Evolutionary conservation across 441 rosid species (phyloP).

Genomic region (Populus hybrid): DNA sequence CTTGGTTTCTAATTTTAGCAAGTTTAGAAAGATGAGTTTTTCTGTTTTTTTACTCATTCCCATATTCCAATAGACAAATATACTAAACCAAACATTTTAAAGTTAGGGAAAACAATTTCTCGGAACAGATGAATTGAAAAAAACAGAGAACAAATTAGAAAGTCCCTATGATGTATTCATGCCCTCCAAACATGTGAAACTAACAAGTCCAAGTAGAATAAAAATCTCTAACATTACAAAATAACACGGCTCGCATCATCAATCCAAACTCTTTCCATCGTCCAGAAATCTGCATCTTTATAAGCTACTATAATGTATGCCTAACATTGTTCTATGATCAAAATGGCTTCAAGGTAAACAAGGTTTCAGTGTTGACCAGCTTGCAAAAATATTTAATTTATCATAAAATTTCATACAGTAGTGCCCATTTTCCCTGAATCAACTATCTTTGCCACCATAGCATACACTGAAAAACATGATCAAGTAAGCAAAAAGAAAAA

Average conservation of each 20-base stretch:
- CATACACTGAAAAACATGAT: not conserved
- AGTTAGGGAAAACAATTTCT: not conserved
- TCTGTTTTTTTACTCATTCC: not conserved
- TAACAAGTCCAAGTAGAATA: not conserved
- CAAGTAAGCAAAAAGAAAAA: not conserved
- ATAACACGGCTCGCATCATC: no score
- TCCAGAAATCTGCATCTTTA: no score
- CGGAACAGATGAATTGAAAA: not conserved
- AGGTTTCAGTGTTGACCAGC: not conserved
- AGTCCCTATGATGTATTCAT: not conserved
- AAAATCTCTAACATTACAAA: no score
- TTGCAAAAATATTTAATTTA: not conserved
- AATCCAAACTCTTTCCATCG: no score
- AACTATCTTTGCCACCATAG: not conserved
- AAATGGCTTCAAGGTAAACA: constrained; percentile 1
- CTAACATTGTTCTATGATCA: not conserved
- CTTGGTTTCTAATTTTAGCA: not conserved
- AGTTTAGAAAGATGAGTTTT: no score
- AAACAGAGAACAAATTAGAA: not conserved
- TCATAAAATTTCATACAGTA: not conserved
- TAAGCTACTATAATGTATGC: not conserved
- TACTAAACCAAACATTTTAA: not conserved
- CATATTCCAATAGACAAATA: not conserved
- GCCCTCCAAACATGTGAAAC: not conserved
- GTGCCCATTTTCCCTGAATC: not conserved